phyloP scores from a whole-genome alignment of 1,284 basidiomycete species.

The Acaromyces ingoldii region DNA sequence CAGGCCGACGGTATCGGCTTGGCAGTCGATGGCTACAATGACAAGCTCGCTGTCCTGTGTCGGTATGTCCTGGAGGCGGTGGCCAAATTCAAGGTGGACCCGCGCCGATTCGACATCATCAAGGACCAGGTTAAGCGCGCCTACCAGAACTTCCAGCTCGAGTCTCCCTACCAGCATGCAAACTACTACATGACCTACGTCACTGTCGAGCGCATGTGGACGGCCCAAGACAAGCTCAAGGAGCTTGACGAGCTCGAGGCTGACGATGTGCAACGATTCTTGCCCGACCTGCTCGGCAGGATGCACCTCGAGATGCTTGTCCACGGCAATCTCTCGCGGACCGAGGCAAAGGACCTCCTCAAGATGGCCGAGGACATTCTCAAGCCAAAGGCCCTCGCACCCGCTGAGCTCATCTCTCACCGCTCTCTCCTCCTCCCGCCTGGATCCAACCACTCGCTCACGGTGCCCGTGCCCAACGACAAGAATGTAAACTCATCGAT shows the following conservation, averaged over 20 bases:
- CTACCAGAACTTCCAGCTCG: conserved; percentile 71
- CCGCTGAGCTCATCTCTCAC: conserved; percentile 21
- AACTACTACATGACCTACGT: conserved; percentile 73
- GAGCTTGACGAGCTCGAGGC: conserved; percentile 70
- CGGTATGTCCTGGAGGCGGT: conserved; percentile 71
- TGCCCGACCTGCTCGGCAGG: conserved; percentile 62
- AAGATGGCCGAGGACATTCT: conserved; percentile 70
- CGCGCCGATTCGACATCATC: conserved; percentile 72
- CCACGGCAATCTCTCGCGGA: conserved; percentile 77
- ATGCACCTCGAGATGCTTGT: conserved; percentile 73
- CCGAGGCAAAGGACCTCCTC: conserved; percentile 72
- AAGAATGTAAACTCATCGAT: conserved; percentile 76
- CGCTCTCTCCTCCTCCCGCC: conserved; percentile 52
- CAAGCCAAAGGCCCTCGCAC: conserved; percentile 55
- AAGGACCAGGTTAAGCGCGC: conserved; percentile 66
- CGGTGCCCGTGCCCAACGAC: conserved; percentile 70
- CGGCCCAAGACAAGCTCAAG: conserved; percentile 70
- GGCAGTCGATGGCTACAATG: conserved; percentile 80
- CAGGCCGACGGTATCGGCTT: conserved; percentile 68
- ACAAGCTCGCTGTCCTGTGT: conserved; percentile 78
- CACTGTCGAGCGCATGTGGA: conserved; percentile 70
- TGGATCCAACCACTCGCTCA: conserved; percentile 68
- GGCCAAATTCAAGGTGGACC: conserved; percentile 65
- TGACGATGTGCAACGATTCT: conserved; percentile 69
- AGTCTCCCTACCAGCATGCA: conserved; percentile 75